Conservation (phyloP, 352 stramenopile genomes). For the Phytophthora hybrid region DNA sequence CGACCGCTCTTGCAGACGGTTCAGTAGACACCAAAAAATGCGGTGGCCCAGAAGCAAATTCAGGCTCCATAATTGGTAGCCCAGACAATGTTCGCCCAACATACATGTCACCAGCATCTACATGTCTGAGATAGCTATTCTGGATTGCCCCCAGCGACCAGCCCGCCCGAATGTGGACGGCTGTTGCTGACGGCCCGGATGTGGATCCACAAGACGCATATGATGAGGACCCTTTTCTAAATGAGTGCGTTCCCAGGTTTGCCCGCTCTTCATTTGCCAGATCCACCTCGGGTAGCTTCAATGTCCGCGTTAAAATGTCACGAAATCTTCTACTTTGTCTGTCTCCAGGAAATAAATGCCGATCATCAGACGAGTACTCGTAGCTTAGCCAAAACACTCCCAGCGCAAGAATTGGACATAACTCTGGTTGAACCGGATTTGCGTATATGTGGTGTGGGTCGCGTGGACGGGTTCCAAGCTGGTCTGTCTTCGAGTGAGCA, state of each 20-base stretch:
- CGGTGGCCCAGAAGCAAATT: background rate
- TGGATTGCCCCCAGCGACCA: background rate
- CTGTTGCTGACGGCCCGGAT: no score
- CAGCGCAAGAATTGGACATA: constrained; percentile 44
- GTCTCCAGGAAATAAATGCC: background rate
- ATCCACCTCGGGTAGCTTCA: no score
- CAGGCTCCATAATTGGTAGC: background rate
- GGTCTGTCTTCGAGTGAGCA: constrained; percentile 48
- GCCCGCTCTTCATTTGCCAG: no score
- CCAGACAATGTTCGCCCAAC: background rate
- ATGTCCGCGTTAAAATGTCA: background rate
- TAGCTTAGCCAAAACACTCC: constrained; percentile 3
- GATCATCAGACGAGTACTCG: background rate
- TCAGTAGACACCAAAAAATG: background rate
- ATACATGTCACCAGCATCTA: background rate
- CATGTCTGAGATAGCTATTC: background rate
- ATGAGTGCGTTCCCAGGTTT: no score
- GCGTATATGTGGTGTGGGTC: constrained; percentile 47
- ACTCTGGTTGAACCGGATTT: constrained; percentile 35
- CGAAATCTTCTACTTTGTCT: background rate
- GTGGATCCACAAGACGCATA: no score
- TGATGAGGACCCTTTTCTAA: no score
- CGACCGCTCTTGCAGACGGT: background rate
- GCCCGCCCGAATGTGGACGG: background rate
- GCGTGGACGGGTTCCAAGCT: constrained; percentile 15